Evolutionary conservation across 495 filamentous ascomycete species (phyloP), one percentile per base, ranked within the genome.

Genomic region (Xylaria sp.): DNA sequence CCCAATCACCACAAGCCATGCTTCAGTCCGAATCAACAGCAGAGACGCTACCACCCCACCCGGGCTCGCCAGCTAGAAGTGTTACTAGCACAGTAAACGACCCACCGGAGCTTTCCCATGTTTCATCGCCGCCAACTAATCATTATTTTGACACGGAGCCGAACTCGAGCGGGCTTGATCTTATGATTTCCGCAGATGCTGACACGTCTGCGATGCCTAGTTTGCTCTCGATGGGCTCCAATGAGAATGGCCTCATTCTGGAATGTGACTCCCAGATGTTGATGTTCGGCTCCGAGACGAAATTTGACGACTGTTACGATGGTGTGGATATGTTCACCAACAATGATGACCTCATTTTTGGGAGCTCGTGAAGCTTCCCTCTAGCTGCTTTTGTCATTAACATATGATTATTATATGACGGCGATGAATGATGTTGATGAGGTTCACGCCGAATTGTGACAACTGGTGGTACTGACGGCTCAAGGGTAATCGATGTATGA

Each of bases 31-130:
- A 76, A 21, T 44, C 59, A 14, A 65, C 31, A 14, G 53, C 59
- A 24, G 77, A 81, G 37, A 68, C 70, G 14, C 55, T 81, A 11
- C 77, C 79, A 1, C 77, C 80, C 26, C 79, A 77, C 52, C 82
- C 84, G 1, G 74, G 72, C 19, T 86, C 86, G 57, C 85, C 86
- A 7, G 80, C 83, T 33, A 85, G 84, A 77, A 84, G 80, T 63
- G 76, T 81, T 19, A 70, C 73, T 8, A 79, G 77, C 62, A 74
- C 81, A 14, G 78, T 73, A 67, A 80, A 80, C 67, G 83, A 80
- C n/a, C 81, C 80, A 29, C 85, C 85, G 9, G 85, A 84, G 55
- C 82, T 87, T 68, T 81, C 85, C 33, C 80, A 82, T 41, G 82
- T 83, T 19, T 83, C 83, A 50, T 86, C 85, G 19, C 83, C 85